phyloP scores from a whole-genome alignment of 2,329 filamentous ascomycete species.

The Ophiostoma pallidulum region DNA sequence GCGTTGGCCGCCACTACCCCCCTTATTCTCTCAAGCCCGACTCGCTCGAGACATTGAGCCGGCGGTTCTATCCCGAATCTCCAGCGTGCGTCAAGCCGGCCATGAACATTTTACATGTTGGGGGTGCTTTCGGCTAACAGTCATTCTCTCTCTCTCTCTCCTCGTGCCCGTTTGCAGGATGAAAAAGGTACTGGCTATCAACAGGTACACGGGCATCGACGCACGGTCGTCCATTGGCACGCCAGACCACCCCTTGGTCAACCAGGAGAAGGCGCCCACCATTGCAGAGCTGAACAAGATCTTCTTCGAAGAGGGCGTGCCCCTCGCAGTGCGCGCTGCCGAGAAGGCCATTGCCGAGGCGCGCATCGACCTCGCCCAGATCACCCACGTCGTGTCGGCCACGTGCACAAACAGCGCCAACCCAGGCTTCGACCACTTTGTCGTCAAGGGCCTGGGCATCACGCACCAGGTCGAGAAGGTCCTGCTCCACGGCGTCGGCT shows the following conservation, averaged over 20 bases:
- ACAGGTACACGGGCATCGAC: conserved; percentile 56
- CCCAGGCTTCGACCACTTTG: conserved; percentile 58
- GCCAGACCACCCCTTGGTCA: conserved; percentile 52
- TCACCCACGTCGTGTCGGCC: conserved; percentile 59
- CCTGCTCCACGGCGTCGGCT: conserved; percentile 57
- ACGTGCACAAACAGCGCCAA: conserved; percentile 63
- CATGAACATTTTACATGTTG: neutral
- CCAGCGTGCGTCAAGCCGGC: conserved; percentile 46
- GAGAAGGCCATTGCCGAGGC: conserved; percentile 48
- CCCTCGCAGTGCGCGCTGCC: conserved; percentile 45
- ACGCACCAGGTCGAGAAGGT: conserved; percentile 52
- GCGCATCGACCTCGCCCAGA: conserved; percentile 38
- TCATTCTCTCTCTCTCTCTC: neutral
- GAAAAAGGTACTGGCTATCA: conserved; percentile 54
- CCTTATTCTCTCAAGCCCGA: conserved; percentile 42
- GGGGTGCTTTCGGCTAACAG: neutral
- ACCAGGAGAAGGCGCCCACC: conserved; percentile 42
- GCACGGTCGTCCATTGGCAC: conserved; percentile 52
- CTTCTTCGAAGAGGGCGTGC: conserved; percentile 49
- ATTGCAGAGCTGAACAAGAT: conserved; percentile 45
- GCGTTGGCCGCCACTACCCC: conserved; percentile 51
- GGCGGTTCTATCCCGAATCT: conserved; percentile 50
- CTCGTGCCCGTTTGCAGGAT: conserved; percentile 36
- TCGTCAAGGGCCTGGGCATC: conserved; percentile 49
- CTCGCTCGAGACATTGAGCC: conserved; percentile 42